These are phyloP conservation scores for Corinectria fuckeliana DNA, from an alignment of 2,329 filamentous ascomycete genomes.

Conservation along the genomic window DNA sequence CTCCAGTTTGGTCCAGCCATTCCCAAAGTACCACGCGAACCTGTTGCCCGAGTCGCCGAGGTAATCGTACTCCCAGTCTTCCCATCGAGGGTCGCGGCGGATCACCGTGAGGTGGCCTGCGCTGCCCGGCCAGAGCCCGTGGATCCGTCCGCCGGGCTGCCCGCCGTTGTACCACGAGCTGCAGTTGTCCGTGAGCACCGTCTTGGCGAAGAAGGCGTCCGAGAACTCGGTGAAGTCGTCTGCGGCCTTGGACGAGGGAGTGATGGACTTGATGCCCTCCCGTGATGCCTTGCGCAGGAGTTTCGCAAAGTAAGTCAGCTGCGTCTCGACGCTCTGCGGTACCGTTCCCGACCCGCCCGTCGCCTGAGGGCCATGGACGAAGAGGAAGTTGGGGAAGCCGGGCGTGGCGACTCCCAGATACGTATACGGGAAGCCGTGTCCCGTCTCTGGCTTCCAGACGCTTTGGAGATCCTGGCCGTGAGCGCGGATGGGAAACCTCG, in stretches of 20 bases:
- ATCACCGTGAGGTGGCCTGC: conserved; percentile 67
- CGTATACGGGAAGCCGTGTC: conserved; percentile 68
- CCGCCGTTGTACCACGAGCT: conserved; percentile 77
- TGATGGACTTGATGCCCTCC: conserved; percentile 70
- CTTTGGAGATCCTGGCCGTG: conserved; percentile 59
- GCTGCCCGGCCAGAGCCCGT: conserved; percentile 74
- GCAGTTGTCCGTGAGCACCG: conserved; percentile 67
- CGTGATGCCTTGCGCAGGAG: conserved; percentile 69
- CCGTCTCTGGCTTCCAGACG: conserved; percentile 62
- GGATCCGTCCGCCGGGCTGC: conserved; percentile 65
- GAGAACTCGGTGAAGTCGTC: conserved; percentile 69
- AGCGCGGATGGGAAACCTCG: conserved; percentile 66
- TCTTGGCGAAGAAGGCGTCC: conserved; percentile 61
- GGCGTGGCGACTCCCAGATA: conserved; percentile 70
- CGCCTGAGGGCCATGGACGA: conserved; percentile 66
- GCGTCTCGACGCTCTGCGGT: conserved; percentile 70
- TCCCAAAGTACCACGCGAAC: conserved; percentile 70
- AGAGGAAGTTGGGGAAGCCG: conserved; percentile 71
- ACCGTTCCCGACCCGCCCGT: conserved; percentile 69
- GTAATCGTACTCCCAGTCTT: conserved; percentile 61
- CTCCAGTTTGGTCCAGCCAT: conserved; percentile 70
- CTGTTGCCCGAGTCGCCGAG: conserved; percentile 53
- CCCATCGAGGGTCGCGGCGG: conserved; percentile 60
- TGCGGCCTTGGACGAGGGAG: conserved; percentile 62
- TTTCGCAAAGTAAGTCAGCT: conserved; percentile 69